Evolutionary conservation across 2,329 filamentous ascomycete genomes (phyloP).

Genomic region (Colletotrichum sidae): DNA sequence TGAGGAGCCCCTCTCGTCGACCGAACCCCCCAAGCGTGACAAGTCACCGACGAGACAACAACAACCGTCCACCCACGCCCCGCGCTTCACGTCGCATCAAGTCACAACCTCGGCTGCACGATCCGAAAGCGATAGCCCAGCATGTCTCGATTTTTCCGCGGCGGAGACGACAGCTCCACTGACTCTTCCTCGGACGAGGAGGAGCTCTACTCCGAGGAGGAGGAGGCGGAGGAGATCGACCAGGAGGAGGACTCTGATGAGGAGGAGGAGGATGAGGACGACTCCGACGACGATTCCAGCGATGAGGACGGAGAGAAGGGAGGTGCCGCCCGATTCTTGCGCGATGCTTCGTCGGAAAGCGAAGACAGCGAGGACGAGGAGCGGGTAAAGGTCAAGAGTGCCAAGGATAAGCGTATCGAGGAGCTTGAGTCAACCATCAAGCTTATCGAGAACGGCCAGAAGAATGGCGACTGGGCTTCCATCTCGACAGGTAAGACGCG

Average conservation of each 20-base stretch:
- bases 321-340: constrained; percentile 88
- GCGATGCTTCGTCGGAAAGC: constrained; percentile 73
- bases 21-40: constrained; percentile 25
- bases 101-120: constrained; percentile 25
- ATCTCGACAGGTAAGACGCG: constrained; percentile 81
- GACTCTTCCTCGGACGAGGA: constrained; percentile 97
- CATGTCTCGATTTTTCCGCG: constrained; percentile 98
- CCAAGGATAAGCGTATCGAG: constrained; percentile 96
- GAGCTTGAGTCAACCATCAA: constrained; percentile 92
- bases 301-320: constrained; percentile 74
- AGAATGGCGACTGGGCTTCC: constrained; percentile 97
- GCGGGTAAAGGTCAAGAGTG: constrained; percentile 91
- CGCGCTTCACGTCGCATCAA: constrained; percentile 33
- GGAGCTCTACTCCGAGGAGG: constrained; percentile 87
- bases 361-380: constrained; percentile 90
- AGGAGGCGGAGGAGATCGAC: constrained; percentile 67
- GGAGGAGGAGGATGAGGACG: constrained; percentile 63
- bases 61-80: constrained; percentile 29
- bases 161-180: constrained; percentile 90
- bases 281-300: constrained; percentile 63
- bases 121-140: constrained; percentile 51
- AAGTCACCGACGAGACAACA: constrained; percentile 36
- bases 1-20: constrained; percentile 31
- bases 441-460: constrained; percentile 94
- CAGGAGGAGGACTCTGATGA: constrained; percentile 66